phyloP scores from a whole-genome alignment of 2,329 filamentous ascomycete species.

The Fusarium lateritium region DNA sequence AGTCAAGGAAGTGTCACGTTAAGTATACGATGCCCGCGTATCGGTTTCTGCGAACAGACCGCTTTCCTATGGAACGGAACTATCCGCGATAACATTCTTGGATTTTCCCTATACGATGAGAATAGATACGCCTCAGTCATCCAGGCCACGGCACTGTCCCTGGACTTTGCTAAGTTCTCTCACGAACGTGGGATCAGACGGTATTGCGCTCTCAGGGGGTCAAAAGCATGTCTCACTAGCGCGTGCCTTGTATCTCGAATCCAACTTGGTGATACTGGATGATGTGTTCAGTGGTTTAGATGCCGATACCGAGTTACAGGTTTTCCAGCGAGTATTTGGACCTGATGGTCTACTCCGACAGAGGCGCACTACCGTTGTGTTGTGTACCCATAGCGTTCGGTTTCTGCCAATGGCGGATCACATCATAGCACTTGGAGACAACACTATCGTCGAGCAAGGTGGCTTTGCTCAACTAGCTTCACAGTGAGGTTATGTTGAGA shows the following conservation, averaged over 20 bases:
- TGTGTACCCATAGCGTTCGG: constrained; percentile 54
- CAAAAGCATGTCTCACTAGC: constrained; percentile 58
- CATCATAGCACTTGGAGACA: constrained; percentile 61
- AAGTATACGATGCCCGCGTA: constrained; percentile 18
- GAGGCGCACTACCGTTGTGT: constrained; percentile 57
- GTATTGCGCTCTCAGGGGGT: constrained; percentile 59
- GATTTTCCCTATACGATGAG: constrained; percentile 49
- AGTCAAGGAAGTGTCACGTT: constrained; percentile 25
- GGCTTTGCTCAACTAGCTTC: constrained; percentile 45
- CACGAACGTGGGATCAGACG: constrained; percentile 57
- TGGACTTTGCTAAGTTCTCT: constrained; percentile 51
- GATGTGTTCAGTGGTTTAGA: constrained; percentile 62
- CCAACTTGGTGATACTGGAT: constrained; percentile 60
- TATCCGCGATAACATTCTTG: constrained; percentile 57
- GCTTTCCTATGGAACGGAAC: constrained; percentile 54
- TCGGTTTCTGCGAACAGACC: constrained; percentile 53
- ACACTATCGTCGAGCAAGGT: constrained; percentile 60
- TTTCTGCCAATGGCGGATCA: constrained; percentile 58
- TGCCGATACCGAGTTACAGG: constrained; percentile 57
- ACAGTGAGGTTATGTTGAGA: constrained; percentile 57
- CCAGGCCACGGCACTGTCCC: constrained; percentile 50
- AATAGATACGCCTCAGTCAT: constrained; percentile 53
- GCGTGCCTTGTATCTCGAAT: constrained; percentile 60
- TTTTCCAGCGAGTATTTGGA: constrained; percentile 61
- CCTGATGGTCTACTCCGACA: constrained; percentile 57